Evolutionary conservation across 306 rosid species (phyloP), one percentile per base, ranked within the genome.

Genomic region (Cucurbita moschata): DNA sequence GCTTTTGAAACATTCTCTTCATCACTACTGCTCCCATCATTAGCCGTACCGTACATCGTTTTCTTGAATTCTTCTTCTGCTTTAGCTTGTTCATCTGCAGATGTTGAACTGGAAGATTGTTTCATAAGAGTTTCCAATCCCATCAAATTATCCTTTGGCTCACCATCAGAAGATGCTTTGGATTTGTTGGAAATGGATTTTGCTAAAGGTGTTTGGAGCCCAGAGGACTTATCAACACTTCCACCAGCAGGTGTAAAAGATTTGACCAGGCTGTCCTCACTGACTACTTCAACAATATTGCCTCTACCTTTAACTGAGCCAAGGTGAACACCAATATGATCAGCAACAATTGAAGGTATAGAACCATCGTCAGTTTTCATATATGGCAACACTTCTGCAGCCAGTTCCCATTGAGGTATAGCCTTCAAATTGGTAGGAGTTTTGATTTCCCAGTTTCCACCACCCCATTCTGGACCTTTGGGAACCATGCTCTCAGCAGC

Each of bases 401-500:
- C 97, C 84, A 95, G 90, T 80, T 86, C 97, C 99, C 99, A 95
- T 80, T 91, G 89, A 77, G 97, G 99, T 77, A 95, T 88, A 76
- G 87, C 92, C 88, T 91, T 95, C 72, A 85, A 80, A 78, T 83
- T 86, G 66, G 90, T 87, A 72, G 95, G 96, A 83, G 96, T 95
- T 87, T 91, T 95, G 81, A 89, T 95, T 84, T 95, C 96, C 99
- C 99, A 95, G 88, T 95, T 86, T 80, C 97, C 96, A 77, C 99
- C 99, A 68, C 97, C 97, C 99, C 99, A 95, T 77, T 95, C 99
- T 82, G 91, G 84, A 79, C 99, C 99, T 78, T 95, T 95, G 13
- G 99, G 99, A 85, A 95, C 91, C 99, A 95, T 87, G 80, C 99
- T 95, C 81, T 95, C 99, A 16, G 99, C 99, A 74, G 99, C 92